These are phyloP conservation scores for Xylariales sp. DNA, from an alignment of 2,329 filamentous ascomycete genomes.

Conservation along the genomic window DNA sequence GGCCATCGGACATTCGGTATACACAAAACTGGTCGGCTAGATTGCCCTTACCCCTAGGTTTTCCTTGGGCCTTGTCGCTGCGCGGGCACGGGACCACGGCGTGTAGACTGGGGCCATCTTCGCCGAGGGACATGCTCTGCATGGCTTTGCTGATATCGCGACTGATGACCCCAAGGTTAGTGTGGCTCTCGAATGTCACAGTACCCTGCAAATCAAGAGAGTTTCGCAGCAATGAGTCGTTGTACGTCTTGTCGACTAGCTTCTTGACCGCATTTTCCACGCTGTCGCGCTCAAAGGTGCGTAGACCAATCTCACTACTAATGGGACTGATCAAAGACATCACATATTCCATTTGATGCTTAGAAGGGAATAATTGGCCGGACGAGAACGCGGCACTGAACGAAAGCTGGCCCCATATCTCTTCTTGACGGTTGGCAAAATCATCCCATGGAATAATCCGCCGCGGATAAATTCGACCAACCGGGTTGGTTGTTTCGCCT, in stretches of 20 bases:
- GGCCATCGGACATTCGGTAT: constrained; percentile 15
- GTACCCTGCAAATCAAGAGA: constrained; percentile 25
- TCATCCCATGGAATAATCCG: constrained; percentile 30
- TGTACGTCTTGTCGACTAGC: constrained; percentile 22
- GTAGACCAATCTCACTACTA: constrained; percentile 28
- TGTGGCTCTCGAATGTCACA: constrained; percentile 32
- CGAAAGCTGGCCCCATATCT: constrained; percentile 25
- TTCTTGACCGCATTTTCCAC: constrained; percentile 31
- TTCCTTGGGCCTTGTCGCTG: constrained; percentile 12
- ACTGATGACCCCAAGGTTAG: constrained; percentile 22
- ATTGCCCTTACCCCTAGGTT: constrained; percentile 21
- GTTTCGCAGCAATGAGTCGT: constrained; percentile 20
- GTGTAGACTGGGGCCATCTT: constrained; percentile 6
- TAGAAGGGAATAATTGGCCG: constrained; percentile 23
- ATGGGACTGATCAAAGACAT: constrained; percentile 24
- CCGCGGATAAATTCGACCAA: constrained; percentile 26
- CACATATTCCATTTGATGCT: constrained; percentile 28
- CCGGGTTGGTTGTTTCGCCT: constrained; percentile 26
- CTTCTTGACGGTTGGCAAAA: constrained; percentile 23
- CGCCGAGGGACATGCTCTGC: constrained; percentile 16
- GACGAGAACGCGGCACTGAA: constrained; percentile 21
- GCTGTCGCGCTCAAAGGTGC: constrained; percentile 25
- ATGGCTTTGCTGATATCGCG: constrained; percentile 17
- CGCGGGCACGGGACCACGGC: not conserved
- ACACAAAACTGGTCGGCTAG: constrained; percentile 28